A percentile compares a stretch with the other conserved stretches of the same genome.
Conservation (phyloP, 2,329 filamentous ascomycete species). For the Fusarium anthophilum region DNA sequence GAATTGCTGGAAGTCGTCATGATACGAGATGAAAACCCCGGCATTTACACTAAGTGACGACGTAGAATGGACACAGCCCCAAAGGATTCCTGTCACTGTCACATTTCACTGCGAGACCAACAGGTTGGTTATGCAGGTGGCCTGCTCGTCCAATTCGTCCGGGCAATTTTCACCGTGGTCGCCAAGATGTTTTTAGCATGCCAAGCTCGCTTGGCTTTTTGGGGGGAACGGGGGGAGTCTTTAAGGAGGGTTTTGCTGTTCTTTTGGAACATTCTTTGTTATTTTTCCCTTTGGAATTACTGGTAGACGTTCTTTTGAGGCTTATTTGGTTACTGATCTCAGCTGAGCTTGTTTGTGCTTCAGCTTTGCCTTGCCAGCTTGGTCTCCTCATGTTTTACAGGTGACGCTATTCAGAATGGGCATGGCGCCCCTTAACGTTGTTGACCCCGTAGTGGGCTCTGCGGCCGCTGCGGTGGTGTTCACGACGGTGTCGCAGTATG, state of each 20-base stretch:
- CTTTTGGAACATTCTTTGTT: neutral
- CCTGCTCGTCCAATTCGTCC: neutral
- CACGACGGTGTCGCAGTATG: constrained; percentile 31
- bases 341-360: neutral
- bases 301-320: no score
- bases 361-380: neutral
- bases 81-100: neutral
- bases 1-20: accelerated
- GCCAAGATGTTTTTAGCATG: constrained; percentile 9
- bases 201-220: constrained; percentile 13
- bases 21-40: neutral
- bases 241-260: neutral
- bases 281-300: neutral
- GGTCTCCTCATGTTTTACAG: neutral
- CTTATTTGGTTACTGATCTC: neutral
- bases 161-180: neutral
- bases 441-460: constrained; percentile 1
- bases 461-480: constrained; percentile 40
- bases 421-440: neutral
- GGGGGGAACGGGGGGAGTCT: neutral
- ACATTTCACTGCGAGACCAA: neutral
- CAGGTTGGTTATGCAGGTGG: neutral
- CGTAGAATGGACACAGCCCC: neutral
- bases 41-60: neutral
- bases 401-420: neutral